Conservation (phyloP, 345 rosid species). For the Brassica juncea region DNA sequence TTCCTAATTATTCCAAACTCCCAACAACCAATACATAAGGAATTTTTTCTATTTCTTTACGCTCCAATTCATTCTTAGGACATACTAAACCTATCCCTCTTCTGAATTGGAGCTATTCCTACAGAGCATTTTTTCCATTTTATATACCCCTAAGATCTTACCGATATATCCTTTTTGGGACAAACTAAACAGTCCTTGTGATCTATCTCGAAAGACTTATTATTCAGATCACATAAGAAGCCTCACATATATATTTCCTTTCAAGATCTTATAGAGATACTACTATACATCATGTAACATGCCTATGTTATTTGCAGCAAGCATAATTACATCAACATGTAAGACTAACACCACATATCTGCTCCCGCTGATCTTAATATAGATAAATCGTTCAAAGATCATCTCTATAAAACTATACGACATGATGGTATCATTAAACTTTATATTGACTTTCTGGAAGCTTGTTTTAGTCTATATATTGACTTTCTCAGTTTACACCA, state of each 20-base stretch:
- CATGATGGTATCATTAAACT: neutral
- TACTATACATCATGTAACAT: neutral
- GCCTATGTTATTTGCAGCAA: neutral
- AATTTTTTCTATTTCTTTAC: too few relatives aligned
- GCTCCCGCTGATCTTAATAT: neutral
- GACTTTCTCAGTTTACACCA: neutral
- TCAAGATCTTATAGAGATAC: neutral
- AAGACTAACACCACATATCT: neutral
- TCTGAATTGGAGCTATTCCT: too few relatives aligned
- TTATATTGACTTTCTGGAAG: neutral
- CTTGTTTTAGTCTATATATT: neutral
- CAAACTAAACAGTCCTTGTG: too few relatives aligned
- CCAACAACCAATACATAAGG: too few relatives aligned
- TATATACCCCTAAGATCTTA: too few relatives aligned
- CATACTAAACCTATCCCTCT: too few relatives aligned
- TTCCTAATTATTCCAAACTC: too few relatives aligned
- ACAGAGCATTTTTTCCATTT: too few relatives aligned
- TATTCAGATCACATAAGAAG: neutral
- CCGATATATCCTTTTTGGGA: too few relatives aligned
- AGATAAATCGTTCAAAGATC: neutral
- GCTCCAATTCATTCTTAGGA: too few relatives aligned
- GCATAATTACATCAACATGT: neutral
- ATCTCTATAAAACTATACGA: neutral
- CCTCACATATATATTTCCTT: neutral
- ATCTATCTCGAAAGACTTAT: too few relatives aligned